Conservation (phyloP, 2,329 filamentous ascomycete genomes). For the Pseudogymnoascus sp. region DNA sequence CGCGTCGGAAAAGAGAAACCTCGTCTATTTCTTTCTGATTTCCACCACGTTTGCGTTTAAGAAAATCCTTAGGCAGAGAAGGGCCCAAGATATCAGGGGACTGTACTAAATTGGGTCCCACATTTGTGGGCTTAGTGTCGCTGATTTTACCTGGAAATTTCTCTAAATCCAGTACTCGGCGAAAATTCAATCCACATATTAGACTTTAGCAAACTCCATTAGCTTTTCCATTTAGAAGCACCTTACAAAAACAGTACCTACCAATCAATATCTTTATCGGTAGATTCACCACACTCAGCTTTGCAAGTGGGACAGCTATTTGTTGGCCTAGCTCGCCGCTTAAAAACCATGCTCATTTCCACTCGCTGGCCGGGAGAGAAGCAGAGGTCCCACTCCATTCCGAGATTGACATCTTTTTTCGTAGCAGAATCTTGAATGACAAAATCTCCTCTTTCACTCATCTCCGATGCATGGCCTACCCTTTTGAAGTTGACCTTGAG, state of each 20-base stretch:
- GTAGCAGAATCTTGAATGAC: slow-evolving; percentile 21
- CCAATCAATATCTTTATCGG: not conserved
- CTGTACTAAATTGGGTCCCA: not conserved
- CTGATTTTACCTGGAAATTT: too few relatives aligned
- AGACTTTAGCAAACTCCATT: not conserved
- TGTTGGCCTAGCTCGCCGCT: not conserved
- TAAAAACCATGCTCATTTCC: slow-evolving; percentile 27
- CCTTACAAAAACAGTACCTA: not conserved
- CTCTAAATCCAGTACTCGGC: not conserved
- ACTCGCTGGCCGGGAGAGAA: slow-evolving; percentile 26
- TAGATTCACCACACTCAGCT: not conserved
- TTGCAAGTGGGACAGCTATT: not conserved
- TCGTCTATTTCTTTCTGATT: not conserved
- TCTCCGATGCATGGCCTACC: slow-evolving; percentile 14
- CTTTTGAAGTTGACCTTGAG: slow-evolving; percentile 21
- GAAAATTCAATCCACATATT: not conserved
- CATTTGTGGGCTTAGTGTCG: not conserved
- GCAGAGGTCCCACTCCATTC: slow-evolving; percentile 19
- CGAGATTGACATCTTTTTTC: slow-evolving; percentile 19
- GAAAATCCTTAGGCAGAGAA: not conserved
- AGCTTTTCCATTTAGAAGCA: not conserved
- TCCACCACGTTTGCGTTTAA: not conserved
- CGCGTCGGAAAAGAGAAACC: not conserved
- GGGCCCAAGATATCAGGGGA: not conserved
- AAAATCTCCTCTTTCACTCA: slow-evolving; percentile 24